Conservation (phyloP, 257 asterid genomes). For the Thymus mandschuricus region DNA sequence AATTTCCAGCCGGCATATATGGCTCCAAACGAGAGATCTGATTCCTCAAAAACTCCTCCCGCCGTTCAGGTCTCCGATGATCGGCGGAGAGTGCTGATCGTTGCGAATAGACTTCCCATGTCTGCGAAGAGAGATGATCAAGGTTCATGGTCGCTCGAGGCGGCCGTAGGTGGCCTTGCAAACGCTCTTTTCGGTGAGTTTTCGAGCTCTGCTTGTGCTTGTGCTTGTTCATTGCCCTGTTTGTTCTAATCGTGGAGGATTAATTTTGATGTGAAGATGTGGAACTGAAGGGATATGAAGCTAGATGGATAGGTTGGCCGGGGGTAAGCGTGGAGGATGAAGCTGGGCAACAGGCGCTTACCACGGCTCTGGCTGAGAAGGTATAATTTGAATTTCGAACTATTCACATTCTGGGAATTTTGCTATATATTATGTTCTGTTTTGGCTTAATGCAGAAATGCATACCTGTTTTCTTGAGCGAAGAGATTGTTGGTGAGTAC, state of each 20-base stretch:
- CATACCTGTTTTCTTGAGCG: slow-evolving; percentile 89
- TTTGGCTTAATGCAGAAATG: slow-evolving; percentile 55
- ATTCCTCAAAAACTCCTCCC: no score
- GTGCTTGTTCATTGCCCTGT: not conserved
- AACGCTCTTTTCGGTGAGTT: slow-evolving; percentile 93
- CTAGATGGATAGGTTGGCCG: slow-evolving; percentile 97
- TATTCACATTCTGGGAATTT: not conserved
- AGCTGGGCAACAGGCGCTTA: slow-evolving; percentile 79
- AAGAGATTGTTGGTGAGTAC: slow-evolving; percentile 87
- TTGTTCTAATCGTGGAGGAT: not conserved
- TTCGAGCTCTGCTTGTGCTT: slow-evolving; percentile 27
- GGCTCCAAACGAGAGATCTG: slow-evolving; percentile 82
- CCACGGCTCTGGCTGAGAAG: slow-evolving; percentile 85
- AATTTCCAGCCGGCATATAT: slow-evolving; percentile 45
- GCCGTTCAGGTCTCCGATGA: no score
- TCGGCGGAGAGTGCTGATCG: slow-evolving; percentile 82
- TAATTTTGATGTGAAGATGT: slow-evolving; percentile 49
- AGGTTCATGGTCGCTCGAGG: slow-evolving; percentile 91
- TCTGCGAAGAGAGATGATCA: slow-evolving; percentile 87
- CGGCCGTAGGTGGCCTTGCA: slow-evolving; percentile 96
- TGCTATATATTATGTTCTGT: slow-evolving; percentile 4
- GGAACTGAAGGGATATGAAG: slow-evolving; percentile 84
- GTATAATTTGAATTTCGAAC: no score
- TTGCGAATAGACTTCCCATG: slow-evolving; percentile 95
- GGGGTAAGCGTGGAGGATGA: slow-evolving; percentile 93